Evolutionary conservation across 2,329 filamentous ascomycete species (phyloP).

Genomic region (Fusarium torulosum): DNA sequence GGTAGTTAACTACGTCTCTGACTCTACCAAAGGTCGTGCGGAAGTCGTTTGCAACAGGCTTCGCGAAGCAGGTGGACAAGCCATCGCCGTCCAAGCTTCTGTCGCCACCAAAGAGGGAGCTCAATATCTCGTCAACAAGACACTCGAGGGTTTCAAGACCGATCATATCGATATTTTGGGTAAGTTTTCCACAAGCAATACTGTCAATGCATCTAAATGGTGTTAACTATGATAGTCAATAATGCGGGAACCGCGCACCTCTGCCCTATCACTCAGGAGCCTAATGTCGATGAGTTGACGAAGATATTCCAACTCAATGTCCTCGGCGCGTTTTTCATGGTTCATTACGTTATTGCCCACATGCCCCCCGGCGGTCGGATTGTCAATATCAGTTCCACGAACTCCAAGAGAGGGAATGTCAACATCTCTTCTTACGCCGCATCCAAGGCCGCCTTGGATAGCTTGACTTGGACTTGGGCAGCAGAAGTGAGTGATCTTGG

Average conservation of each 20-base stretch:
- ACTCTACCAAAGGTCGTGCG: slow-evolving; percentile 50
- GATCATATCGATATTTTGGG: slow-evolving; percentile 59
- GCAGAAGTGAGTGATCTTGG: slow-evolving; percentile 45
- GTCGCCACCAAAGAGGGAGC: slow-evolving; percentile 52
- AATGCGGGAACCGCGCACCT: slow-evolving; percentile 51
- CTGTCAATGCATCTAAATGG: neutral
- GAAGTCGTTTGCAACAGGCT: slow-evolving; percentile 48
- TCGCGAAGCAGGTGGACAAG: slow-evolving; percentile 48
- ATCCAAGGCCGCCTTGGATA: slow-evolving; percentile 53
- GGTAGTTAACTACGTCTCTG: slow-evolving; percentile 57
- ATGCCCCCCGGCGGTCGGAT: slow-evolving; percentile 53
- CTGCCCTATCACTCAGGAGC: slow-evolving; percentile 36
- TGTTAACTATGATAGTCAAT: slow-evolving; percentile 48
- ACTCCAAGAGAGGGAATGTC: slow-evolving; percentile 33
- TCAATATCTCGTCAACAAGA: slow-evolving; percentile 51
- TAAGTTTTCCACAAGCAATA: slow-evolving; percentile 17
- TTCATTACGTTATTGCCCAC: slow-evolving; percentile 51
- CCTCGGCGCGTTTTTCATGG: slow-evolving; percentile 52
- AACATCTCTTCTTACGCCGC: slow-evolving; percentile 38
- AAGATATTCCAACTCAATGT: slow-evolving; percentile 53
- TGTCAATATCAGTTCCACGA: slow-evolving; percentile 44
- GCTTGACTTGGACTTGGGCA: slow-evolving; percentile 52
- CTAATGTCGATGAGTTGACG: slow-evolving; percentile 44
- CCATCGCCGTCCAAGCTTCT: slow-evolving; percentile 51
- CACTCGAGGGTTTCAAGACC: slow-evolving; percentile 51